phyloP scores from a whole-genome alignment of 495 filamentous ascomycete genomes.

The Poronia punctata region DNA sequence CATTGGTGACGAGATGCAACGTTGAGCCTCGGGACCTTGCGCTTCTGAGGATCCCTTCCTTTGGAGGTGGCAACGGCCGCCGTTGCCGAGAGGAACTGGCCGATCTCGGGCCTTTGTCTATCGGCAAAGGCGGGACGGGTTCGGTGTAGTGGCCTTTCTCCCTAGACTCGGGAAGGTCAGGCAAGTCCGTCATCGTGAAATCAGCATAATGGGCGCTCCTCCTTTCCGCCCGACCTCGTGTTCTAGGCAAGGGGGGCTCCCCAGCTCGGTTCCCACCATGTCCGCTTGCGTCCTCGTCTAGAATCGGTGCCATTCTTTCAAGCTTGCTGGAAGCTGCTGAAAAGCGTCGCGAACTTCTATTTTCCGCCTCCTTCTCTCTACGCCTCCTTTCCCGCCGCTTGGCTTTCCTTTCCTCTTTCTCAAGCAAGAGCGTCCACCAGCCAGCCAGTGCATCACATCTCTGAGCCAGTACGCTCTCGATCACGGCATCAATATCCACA shows the following conservation, averaged over 20 bases:
- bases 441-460: conserved; percentile 84
- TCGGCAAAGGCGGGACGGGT: conserved; percentile 52
- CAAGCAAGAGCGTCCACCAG: conserved; percentile 93
- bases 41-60: conserved; percentile 58
- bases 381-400: conserved; percentile 75
- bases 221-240: conserved; percentile 46
- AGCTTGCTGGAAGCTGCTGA: conserved; percentile 81
- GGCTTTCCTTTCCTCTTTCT: conserved; percentile 92
- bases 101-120: conserved; percentile 73
- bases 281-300: conserved; percentile 50
- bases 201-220: conserved; percentile 45
- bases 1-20: conserved; percentile 68
- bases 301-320: conserved; percentile 65
- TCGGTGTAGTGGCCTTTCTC: conserved; percentile 33
- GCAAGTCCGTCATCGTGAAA: conserved; percentile 56
- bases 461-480: conserved; percentile 87
- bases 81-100: conserved; percentile 59
- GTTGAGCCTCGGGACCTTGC: conserved; percentile 67
- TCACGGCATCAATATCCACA: conserved; percentile 87
- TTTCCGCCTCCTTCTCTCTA: conserved; percentile 74
- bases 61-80: conserved; percentile 76
- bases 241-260: conserved; percentile 50
- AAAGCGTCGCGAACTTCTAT: conserved; percentile 69
- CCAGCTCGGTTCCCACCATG: conserved; percentile 22
- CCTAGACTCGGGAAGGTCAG: conserved; percentile 60